Conservation (phyloP, 768 basidiomycete genomes). For the Phaeolepiota aurea region DNA sequence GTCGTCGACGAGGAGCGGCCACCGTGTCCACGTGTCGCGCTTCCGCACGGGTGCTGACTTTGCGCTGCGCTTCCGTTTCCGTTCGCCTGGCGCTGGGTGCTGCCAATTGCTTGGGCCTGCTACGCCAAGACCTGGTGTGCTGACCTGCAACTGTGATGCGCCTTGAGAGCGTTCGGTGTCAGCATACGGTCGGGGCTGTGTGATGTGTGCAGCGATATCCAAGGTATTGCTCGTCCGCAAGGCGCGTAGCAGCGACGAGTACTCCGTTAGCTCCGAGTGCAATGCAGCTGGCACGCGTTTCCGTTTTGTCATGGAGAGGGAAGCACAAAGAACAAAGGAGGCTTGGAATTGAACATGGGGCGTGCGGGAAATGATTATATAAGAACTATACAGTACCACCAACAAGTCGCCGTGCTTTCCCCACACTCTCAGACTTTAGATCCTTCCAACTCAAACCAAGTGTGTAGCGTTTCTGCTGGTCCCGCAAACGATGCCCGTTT, state of each 20-base stretch:
- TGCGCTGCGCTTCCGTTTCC: not conserved
- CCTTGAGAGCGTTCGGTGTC: constrained; percentile 1
- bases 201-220: constrained; percentile 49
- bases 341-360: not conserved
- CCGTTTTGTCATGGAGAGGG: constrained; percentile 25
- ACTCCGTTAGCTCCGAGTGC: constrained; percentile 61
- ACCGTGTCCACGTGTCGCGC: constrained; percentile 61
- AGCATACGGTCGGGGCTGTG: constrained; percentile 17
- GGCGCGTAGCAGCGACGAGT: constrained; percentile 56
- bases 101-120: constrained; percentile 11
- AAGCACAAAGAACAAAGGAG: constrained; percentile 5
- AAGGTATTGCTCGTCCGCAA: constrained; percentile 49
- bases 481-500: constrained; percentile 1
- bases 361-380: constrained; percentile 23
- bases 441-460: constrained; percentile 18
- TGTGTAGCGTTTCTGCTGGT: constrained; percentile 10
- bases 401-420: constrained; percentile 4
- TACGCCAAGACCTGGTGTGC: constrained; percentile 2
- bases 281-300: constrained; percentile 41
- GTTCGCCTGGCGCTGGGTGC: constrained; percentile 7
- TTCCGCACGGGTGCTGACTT: constrained; percentile 8
- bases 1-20: constrained; percentile 62
- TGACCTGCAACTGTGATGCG: constrained; percentile 1
- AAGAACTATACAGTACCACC: constrained; percentile 36
- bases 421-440: constrained; percentile 18